Evolutionary conservation across 202 grass and related monocot genomes (phyloP), one percentile per base, ranked within the genome.

Genomic region (Sporobolus alterniflorus): DNA sequence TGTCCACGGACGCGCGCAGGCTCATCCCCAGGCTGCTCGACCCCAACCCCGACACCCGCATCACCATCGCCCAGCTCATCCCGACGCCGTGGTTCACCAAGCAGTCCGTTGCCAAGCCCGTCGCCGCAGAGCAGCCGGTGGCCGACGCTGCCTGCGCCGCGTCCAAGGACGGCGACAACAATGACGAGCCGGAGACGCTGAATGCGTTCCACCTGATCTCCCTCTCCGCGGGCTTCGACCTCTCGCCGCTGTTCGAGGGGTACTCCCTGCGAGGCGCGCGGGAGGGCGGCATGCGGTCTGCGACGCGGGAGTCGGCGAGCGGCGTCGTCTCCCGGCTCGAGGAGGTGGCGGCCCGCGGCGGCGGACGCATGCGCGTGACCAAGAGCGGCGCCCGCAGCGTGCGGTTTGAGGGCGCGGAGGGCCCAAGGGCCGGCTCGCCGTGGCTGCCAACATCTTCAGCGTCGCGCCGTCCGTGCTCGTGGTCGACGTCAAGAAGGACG

Each of bases 201-300:
- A 97, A 97, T 72, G 94, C 94, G 26, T 94, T 97, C 89, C 84
- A 97, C 71, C 85, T 97, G 34, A 97, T 97, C 15, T 94, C 94
- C 10, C 89, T 94, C 67, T 97, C 94, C 0, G 88, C 82, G 9
- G 94, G 94, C 14, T 97, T 97, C 71, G 89, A 97, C 63, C 82
- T 97, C 6, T 97, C 94, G 57, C 90, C 79, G 54, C 48, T 97
- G 71, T 94, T 97, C 62, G 89, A 94, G 83, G 91, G 83, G 0
- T 55, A 73, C 44, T 30, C 81, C 13, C 78, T 17, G 43, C 59
- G 24, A 14, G 73, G 18, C 4, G 42, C 32, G 32, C 57, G 21
- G 33, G 56, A 74, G 3, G 75, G 36, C 17, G 84, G 87, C 24
- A 90, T 86, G 66, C 84, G 89, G 78, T 97, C 94, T 84, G 87